Evolutionary conservation across 1,139 yeast species (phyloP), one percentile per base, ranked within the genome.

Genomic region (Pichia sp.): DNA sequence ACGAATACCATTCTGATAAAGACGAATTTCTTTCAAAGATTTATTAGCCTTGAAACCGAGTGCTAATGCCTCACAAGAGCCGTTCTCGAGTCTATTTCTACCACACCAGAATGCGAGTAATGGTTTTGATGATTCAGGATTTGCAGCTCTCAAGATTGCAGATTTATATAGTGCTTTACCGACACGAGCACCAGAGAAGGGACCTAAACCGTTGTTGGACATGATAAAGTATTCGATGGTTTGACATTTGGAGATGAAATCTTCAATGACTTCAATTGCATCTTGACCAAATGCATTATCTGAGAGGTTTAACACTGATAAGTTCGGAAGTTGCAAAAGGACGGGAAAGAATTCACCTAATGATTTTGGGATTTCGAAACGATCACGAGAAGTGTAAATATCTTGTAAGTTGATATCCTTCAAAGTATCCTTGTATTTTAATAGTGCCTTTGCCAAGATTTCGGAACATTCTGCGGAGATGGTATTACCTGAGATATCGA

Each of bases 201-300:
- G 98, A 17, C 98, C 98, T 77, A 91, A 80, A 38, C 98, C 98
- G 58, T 93, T 91, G 62, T 91, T 91, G 32, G 96, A 82, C 46
- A 93, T 67, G 46, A 85, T 78, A 58, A 93, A 72, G 56, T 91
- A 96, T 59, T 84, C 81, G 41, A 91, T 64, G 19, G 94, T 77
- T 14, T 75, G 69, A 32, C 94, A 95, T 50, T 77, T 70, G 13
- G 84, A 64, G 45, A 93, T 67, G 52, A 81, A 88, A 25, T 66
- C 69, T 55, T 88, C 96, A 44, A 91, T 72, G 12, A 93, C 94
- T 44, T 82, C 94, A 44, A 91, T 86, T 22, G 97, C 84, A 57
- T 93, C 94, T 55, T 91, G 79, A 9, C 98, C 98, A 58, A 91
- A 83, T 1, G 98, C 98, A 58, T 91, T 91, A 60, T 91, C 98